Evolutionary conservation across 2,329 filamentous ascomycete species (phyloP).

Genomic region (Eurotiales sp.): DNA sequence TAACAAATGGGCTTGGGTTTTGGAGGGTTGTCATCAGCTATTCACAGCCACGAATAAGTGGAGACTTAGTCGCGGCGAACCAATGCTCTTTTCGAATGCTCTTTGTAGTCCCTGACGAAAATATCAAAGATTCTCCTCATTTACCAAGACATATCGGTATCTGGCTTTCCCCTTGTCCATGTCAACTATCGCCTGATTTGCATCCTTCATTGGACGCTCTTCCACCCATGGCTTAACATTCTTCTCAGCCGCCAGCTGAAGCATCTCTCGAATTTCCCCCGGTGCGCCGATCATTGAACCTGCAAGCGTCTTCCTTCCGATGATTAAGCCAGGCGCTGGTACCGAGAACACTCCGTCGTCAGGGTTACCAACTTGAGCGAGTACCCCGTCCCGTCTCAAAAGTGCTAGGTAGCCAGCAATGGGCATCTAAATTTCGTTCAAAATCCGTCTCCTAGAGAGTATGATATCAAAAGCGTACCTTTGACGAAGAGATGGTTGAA

Average conservation of each 20-base stretch:
- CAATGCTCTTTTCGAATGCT: too few relatives aligned
- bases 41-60: too few relatives aligned
- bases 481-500: constrained; percentile 53
- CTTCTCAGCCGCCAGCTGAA: constrained; percentile 40
- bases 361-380: constrained; percentile 64
- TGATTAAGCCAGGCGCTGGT: constrained; percentile 55
- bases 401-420: constrained; percentile 59
- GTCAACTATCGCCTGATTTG: constrained; percentile 42
- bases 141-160: constrained; percentile 46
- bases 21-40: too few relatives aligned
- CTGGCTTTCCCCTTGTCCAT: constrained; percentile 44
- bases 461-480: constrained; percentile 30
- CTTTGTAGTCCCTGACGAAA: too few relatives aligned
- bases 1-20: too few relatives aligned
- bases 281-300: constrained; percentile 45
- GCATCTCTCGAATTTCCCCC: constrained; percentile 42
- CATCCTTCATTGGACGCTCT: constrained; percentile 41
- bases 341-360: constrained; percentile 55
- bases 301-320: constrained; percentile 47
- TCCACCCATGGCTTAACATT: constrained; percentile 41
- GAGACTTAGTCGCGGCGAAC: too few relatives aligned
- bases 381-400: constrained; percentile 55
- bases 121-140: too few relatives aligned
- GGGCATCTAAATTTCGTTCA: constrained; percentile 49
- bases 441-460: not conserved